phyloP scores from a whole-genome alignment of 306 rosid genomes.

The Astragalus glycyphyllos region DNA sequence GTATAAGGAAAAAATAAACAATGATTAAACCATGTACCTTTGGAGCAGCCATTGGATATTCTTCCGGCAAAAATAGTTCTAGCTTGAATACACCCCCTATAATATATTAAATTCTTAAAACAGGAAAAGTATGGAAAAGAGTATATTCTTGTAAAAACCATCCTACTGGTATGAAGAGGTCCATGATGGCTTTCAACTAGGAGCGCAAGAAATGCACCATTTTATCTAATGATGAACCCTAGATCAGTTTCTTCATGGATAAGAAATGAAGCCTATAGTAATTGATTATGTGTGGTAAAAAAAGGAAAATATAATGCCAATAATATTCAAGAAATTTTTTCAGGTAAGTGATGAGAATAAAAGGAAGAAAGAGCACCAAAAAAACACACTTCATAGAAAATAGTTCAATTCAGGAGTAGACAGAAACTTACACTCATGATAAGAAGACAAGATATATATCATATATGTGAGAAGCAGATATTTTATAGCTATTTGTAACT shows the following conservation, averaged over 20 bases:
- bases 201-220: background rate
- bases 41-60: slow-evolving; percentile 99
- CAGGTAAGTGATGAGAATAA: slow-evolving; percentile 7
- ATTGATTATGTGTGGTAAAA: slow-evolving; percentile 11
- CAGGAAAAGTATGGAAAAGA: background rate
- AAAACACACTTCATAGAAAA: slow-evolving; percentile 6
- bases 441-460: slow-evolving; percentile 8
- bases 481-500: background rate
- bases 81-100: slow-evolving; percentile 96
- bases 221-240: background rate
- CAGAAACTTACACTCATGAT: background rate
- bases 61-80: slow-evolving; percentile 96
- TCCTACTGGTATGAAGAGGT: background rate
- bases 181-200: slow-evolving; percentile 6
- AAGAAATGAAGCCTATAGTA: background rate
- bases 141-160: background rate
- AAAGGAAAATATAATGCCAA: background rate
- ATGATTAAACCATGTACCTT: slow-evolving; percentile 62
- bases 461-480: slow-evolving; percentile 2
- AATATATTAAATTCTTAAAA: slow-evolving; percentile 8
- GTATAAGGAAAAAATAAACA: slow-evolving; percentile 30
- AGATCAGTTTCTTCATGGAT: background rate
- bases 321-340: background rate
- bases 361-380: slow-evolving; percentile 6
- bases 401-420: background rate